Evolutionary conservation across 345 rosid genomes (phyloP), one percentile per base, ranked within the genome.

Genomic region (Citrus medica): DNA sequence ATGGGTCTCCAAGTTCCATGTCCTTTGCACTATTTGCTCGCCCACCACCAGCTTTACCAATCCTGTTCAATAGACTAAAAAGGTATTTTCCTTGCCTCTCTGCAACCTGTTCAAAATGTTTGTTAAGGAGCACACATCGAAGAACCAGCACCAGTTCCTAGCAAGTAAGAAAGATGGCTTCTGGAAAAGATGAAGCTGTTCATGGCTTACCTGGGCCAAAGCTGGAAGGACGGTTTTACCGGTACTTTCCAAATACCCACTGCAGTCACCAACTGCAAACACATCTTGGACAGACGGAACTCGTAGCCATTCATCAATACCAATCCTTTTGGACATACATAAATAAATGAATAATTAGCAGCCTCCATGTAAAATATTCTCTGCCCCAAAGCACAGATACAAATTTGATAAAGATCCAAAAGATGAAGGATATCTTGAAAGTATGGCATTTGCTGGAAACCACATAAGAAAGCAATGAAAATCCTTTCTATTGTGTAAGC

Each of bases 1-100:
- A 96, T 9, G 91, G 92, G 10, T 55, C 89, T 76, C 94, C 99
- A 67, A 90, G 82, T 16, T 83, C 91, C 1, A 89, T 71, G 79
- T 90, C 92, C 71, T 76, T 85, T 24, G 86, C 88, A 55, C 88
- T 76, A 79, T 91, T 81, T 67, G 95, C 97, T 56, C 78, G 87
- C 69, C 97, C 99, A 84, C 97, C 97, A 24, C 91, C 91, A 62
- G 84, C 92, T 88, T 86, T 88, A 14, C 87, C 90, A 7, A 96
- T 86, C 71, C 69, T 81, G 77, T 94, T 94, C 81, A 94, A 77
- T 32, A 92, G 77, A 72, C 69, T 74, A 27, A 93, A 85, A 64
- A 92, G 81, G 80, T 94, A 94, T 79, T 94, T 96, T 13, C 99
- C 97, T 86, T 96, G 97, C 78, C 99, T 85, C 84, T 96, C 97